phyloP scores from a whole-genome alignment of 2,329 filamentous ascomycete species.

The Fusarium anthophilum region DNA sequence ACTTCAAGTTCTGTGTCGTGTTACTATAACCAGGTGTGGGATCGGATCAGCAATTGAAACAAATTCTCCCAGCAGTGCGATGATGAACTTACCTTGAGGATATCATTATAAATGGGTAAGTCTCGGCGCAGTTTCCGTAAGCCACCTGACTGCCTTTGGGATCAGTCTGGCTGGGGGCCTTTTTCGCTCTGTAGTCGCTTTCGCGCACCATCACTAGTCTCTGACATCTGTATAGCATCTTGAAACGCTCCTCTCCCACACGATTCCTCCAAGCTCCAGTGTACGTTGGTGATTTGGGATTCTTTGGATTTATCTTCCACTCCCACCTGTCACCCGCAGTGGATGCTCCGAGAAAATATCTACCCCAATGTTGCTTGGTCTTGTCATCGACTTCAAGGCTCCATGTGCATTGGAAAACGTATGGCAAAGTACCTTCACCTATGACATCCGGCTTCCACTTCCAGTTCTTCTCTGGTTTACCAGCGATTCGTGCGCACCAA shows the following conservation, averaged over 20 bases:
- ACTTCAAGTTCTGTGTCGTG: neutral
- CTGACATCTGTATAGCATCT: neutral
- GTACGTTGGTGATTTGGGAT: neutral
- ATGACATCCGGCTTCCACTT: neutral
- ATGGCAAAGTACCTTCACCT: neutral
- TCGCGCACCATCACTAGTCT: neutral
- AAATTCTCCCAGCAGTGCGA: rapidly evolving
- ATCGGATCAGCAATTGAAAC: neutral
- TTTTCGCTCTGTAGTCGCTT: neutral
- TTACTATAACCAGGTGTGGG: neutral
- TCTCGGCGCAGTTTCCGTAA: conserved; percentile 3
- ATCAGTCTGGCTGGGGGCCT: neutral
- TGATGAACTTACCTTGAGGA: neutral
- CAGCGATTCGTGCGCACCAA: neutral
- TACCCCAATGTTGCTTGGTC: neutral
- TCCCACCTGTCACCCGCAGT: neutral
- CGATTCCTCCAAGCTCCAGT: neutral
- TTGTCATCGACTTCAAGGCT: neutral
- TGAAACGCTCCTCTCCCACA: neutral
- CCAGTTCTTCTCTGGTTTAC: neutral
- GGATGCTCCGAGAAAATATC: neutral
- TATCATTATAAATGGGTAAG: neutral
- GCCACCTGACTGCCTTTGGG: neutral
- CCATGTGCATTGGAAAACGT: neutral
- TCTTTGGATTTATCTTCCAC: rapidly evolving